phyloP scores from a whole-genome alignment of 1,139 yeast genomes.

The Kluyveromyces marxianus region DNA sequence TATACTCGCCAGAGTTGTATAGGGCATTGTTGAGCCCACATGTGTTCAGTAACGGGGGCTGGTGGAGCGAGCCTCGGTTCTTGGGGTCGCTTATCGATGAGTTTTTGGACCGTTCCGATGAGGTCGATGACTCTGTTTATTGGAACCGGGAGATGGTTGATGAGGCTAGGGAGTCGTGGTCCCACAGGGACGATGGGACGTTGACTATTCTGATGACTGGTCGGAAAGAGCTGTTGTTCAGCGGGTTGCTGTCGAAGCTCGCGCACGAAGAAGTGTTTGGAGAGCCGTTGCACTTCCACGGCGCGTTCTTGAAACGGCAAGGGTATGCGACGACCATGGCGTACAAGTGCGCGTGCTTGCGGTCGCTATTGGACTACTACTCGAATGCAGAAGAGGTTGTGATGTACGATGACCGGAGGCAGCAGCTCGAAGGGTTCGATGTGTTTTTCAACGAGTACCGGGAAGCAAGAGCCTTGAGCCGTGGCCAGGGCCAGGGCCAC shows the following conservation, averaged over 20 bases:
- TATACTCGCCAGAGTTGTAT: conserved; percentile 30
- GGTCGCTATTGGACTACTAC: conserved; percentile 31
- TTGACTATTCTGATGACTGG: conserved; percentile 39
- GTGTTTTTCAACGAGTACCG: conserved; percentile 27
- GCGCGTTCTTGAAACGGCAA: conserved; percentile 33
- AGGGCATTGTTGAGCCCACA: conserved; percentile 25
- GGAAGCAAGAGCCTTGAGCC: conserved; percentile 13
- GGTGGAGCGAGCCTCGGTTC: conserved; percentile 39
- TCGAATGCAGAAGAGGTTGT: conserved; percentile 27
- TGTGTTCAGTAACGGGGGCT: conserved; percentile 34
- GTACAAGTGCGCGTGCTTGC: conserved; percentile 34
- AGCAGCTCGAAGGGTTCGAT: conserved; percentile 33
- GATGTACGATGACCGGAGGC: conserved; percentile 37
- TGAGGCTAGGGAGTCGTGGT: conserved; percentile 29
- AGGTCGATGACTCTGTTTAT: conserved; percentile 20
- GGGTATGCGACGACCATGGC: conserved; percentile 28
- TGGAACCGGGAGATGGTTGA: conserved; percentile 39
- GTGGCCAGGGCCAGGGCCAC: conserved; percentile 7
- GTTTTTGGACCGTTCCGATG: conserved; percentile 13
- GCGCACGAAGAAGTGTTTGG: conserved; percentile 16
- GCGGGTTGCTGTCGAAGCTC: conserved; percentile 24
- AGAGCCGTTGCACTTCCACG: conserved; percentile 33
- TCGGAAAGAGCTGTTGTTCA: conserved; percentile 30
- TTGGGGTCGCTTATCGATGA: conserved; percentile 32
- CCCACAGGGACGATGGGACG: conserved; percentile 25